Evolutionary conservation across 768 basidiomycete species (phyloP), one percentile per base, ranked within the genome.

Genomic region (Xerocomellus intermedius): DNA sequence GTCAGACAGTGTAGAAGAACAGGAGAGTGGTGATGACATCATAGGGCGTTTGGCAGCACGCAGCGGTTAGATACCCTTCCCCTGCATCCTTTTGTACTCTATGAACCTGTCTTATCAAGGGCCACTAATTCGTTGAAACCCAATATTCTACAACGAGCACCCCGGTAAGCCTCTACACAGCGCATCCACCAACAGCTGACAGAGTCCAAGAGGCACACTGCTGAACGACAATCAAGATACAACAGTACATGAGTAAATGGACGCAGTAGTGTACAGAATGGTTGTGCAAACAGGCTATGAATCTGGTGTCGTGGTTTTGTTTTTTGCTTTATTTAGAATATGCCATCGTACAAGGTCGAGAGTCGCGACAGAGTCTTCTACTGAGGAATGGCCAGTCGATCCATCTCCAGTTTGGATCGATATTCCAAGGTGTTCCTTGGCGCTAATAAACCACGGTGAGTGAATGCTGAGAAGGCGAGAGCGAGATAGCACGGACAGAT

Each of bases 281-380:
- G 24, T 32, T 5, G 42, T 47, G 36, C 16, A 38, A 48, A 38
- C 8, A 38, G n/a, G 50, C 46, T 65, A 64, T 49, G 55, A 44
- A 55, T 54, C 50, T 51, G 45, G 36, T 36, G 63, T 41, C 35
- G 67, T 47, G 24, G 54, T 52, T 45, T 58, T 63, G 16, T 58
- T 65, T 51, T 77, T 81, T 51, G 75, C 67, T 58, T 78, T 82
- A 59, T 91, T 85, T 58, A 87, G 69, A 46, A 95, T 74, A 70
- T 86, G 83, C 86, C 88, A 94, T 56, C 87, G 80, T 21, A 98
- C 86, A 19, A 96, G 82, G 64, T 98, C 89, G 38, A 98, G 77
- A 2, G 96, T 92, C 1, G 93, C 90, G 22, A 83, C 71, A 1
- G 94, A 92, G 73, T 98, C 96, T 70, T 95, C 94, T 1, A 91